Evolutionary conservation across 805 yeast genomes (phyloP).

Genomic region (Myxozyma neotropica): DNA sequence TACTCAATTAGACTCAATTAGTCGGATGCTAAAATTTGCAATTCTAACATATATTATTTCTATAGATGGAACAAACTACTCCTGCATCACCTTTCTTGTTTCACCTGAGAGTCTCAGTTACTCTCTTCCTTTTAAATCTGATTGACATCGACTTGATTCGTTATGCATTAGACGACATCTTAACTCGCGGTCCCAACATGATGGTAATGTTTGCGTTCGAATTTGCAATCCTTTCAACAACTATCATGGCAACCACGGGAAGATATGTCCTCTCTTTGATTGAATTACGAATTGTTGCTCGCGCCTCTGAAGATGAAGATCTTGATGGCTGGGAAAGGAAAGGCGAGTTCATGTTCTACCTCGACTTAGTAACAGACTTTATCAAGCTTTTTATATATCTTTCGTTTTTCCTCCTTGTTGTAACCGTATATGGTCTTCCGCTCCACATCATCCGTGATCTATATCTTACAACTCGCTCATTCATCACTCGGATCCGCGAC

Average conservation of each 20-base stretch:
- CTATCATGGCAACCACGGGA: slow-evolving; percentile 50
- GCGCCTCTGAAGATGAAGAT: slow-evolving; percentile 48
- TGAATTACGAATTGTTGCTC: slow-evolving; percentile 56
- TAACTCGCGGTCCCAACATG: slow-evolving; percentile 40
- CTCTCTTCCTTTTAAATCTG: slow-evolving; percentile 50
- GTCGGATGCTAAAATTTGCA: too few relatives aligned
- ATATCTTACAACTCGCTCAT: slow-evolving; percentile 43
- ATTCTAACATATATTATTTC: background rate
- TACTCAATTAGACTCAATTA: too few relatives aligned
- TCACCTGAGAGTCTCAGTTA: slow-evolving; percentile 49
- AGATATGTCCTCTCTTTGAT: slow-evolving; percentile 55
- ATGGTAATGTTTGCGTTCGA: slow-evolving; percentile 76
- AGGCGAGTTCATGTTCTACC: slow-evolving; percentile 56
- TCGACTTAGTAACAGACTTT: slow-evolving; percentile 49
- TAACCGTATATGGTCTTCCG: slow-evolving; percentile 51
- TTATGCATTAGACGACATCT: slow-evolving; percentile 48
- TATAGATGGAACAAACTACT: slow-evolving; percentile 45
- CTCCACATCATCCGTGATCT: slow-evolving; percentile 55
- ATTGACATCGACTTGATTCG: slow-evolving; percentile 58
- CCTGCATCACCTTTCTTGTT: slow-evolving; percentile 43
- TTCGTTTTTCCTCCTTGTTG: slow-evolving; percentile 52
- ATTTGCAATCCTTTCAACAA: slow-evolving; percentile 64
- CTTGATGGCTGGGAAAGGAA: slow-evolving; percentile 70
- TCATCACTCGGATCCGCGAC: slow-evolving; percentile 39
- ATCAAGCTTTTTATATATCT: slow-evolving; percentile 52